Evolutionary conservation across 2,329 filamentous ascomycete genomes (phyloP).

Genomic region (Pochonia chlamydosporia): DNA sequence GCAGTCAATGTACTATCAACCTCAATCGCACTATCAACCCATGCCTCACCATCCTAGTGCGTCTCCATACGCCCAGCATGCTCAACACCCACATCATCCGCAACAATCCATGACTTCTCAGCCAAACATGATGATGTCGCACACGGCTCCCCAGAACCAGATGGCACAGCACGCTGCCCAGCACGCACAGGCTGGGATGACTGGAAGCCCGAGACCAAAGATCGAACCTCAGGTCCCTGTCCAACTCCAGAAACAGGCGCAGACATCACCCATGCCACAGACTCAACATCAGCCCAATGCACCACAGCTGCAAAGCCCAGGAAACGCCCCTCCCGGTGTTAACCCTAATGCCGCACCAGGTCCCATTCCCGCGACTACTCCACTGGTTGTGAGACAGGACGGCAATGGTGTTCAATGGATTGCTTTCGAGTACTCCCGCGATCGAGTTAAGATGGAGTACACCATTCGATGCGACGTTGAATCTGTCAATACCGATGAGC

Average conservation of each 20-base stretch:
- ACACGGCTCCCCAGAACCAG: constrained; percentile 50
- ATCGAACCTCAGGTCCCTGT: constrained; percentile 57
- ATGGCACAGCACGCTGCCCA: constrained; percentile 55
- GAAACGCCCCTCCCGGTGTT: constrained; percentile 42
- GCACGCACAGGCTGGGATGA: constrained; percentile 48
- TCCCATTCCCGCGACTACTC: constrained; percentile 93
- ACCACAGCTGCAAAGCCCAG: constrained; percentile 33
- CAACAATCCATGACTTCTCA: constrained; percentile 56
- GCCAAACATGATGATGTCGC: constrained; percentile 62
- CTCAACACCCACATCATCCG: constrained; percentile 33
- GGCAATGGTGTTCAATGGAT: constrained; percentile 98
- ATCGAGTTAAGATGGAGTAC: constrained; percentile 99
- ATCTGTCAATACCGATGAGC: constrained; percentile 84
- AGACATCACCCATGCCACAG: constrained; percentile 35
- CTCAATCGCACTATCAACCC: constrained; percentile 57
- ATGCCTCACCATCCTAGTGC: constrained; percentile 58
- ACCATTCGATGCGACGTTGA: constrained; percentile 97
- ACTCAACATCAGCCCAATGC: constrained; percentile 31
- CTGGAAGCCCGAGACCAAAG: constrained; percentile 57
- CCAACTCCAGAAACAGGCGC: constrained; percentile 51
- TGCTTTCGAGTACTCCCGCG: constrained; percentile 94
- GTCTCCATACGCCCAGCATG: constrained; percentile 57
- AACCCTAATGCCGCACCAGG: constrained; percentile 91
- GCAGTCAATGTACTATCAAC: constrained; percentile 70
- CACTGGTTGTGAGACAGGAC: constrained; percentile 88